phyloP scores from a whole-genome alignment of 768 basidiomycete species.

The Collybiopsis confluens region DNA sequence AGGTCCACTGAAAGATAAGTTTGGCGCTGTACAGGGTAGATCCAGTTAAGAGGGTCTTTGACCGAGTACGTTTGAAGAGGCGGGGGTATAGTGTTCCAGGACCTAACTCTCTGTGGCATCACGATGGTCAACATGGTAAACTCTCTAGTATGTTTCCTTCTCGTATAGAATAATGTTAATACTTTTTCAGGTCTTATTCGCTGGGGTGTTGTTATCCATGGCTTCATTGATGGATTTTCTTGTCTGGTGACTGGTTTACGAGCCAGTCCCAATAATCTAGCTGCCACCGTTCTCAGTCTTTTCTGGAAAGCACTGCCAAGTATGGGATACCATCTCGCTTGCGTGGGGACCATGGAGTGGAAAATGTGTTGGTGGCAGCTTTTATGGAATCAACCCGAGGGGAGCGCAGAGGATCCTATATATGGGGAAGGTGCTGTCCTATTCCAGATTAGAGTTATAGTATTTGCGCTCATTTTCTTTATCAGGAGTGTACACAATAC shows the following conservation, averaged over 20 bases:
- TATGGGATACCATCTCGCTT: conserved; percentile 5
- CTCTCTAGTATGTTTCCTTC: background rate
- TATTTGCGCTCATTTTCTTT: background rate
- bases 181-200: conserved; percentile 27
- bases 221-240: conserved; percentile 38
- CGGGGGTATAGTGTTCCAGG: conserved; percentile 24
- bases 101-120: conserved; percentile 29
- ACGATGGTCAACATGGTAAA: conserved; percentile 34
- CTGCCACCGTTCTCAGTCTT: conserved; percentile 31
- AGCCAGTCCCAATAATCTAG: conserved; percentile 36
- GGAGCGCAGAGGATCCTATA: conserved; percentile 1
- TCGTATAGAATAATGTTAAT: background rate
- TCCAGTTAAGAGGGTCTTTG: conserved; percentile 14
- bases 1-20: too few relatives aligned
- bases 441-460: background rate
- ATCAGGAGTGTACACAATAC: conserved; percentile 20
- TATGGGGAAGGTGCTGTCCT: conserved; percentile 6
- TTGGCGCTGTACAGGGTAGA: conserved; percentile 12
- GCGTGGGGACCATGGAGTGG: conserved; percentile 1
- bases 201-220: conserved; percentile 34
- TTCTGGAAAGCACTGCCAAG: background rate
- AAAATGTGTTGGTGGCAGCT: conserved; percentile 2
- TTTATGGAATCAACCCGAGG: conserved; percentile 5
- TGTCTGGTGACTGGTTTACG: conserved; percentile 29
- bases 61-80: conserved; percentile 13